These are phyloP conservation scores for Coleophoma eucalyptorum DNA, from an alignment of 2,329 filamentous ascomycete genomes.

Conservation along the genomic window DNA sequence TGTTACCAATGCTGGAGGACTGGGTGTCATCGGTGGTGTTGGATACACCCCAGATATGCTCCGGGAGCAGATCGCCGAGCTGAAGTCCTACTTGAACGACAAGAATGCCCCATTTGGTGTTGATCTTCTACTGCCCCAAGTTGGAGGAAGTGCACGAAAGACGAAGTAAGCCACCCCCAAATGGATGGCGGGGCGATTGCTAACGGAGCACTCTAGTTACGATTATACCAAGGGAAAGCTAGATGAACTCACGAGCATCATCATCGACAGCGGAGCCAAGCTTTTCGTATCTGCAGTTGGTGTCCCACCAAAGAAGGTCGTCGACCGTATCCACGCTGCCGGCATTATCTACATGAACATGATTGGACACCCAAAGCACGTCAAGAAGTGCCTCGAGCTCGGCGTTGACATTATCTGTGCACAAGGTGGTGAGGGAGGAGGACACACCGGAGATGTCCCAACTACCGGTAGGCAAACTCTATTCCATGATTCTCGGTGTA, in stretches of 20 bases:
- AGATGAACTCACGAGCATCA: conserved; percentile 80
- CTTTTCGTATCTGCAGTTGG: conserved; percentile 97
- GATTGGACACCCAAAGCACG: conserved; percentile 99
- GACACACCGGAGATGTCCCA: conserved; percentile 91
- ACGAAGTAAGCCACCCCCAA: conserved; percentile 64
- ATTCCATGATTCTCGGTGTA: background rate
- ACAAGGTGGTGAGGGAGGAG: conserved; percentile 95
- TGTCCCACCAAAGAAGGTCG: conserved; percentile 81
- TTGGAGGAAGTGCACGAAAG: conserved; percentile 90
- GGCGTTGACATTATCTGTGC: conserved; percentile 97
- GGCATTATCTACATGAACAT: conserved; percentile 99
- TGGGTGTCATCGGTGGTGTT: conserved; percentile 94
- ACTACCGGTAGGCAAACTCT: conserved; percentile 43
- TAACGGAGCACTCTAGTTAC: conserved; percentile 58
- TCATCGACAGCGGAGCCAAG: conserved; percentile 87
- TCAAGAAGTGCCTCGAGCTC: conserved; percentile 88
- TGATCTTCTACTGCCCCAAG: conserved; percentile 88
- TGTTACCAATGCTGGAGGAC: conserved; percentile 92
- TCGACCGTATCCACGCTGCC: conserved; percentile 83
- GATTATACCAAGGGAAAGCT: conserved; percentile 99
- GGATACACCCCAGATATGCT: conserved; percentile 98
- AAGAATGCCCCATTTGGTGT: conserved; percentile 96
- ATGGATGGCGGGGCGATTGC: conserved; percentile 8
- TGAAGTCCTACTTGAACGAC: conserved; percentile 83
- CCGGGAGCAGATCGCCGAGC: conserved; percentile 86